Evolutionary conservation across 352 stramenopile species (phyloP), one percentile per base, ranked within the genome.

Genomic region (Globisporangium uncinulatum): DNA sequence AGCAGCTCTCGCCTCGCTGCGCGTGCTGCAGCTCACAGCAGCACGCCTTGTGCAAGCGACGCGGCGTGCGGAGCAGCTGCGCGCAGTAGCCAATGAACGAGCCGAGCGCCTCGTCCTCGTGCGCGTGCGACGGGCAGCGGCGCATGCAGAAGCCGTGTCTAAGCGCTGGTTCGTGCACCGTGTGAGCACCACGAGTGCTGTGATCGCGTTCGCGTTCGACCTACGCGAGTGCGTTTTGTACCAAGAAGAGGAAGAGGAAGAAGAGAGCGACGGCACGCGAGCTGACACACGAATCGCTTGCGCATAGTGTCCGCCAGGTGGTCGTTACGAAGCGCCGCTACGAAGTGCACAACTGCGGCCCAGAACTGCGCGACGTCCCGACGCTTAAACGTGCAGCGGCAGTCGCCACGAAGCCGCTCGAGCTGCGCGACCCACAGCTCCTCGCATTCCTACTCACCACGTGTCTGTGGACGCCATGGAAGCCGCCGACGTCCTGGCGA

Each of bases 121-220:
- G 4, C 67, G 64, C 20, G 59, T 84, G 20, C 62, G 70, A 13
- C 62, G 74, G 1, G 53, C 86, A 10, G 66, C 61, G 7, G 65
- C 86, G 48, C 66, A 82, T 24, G 69, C 76, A 2, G 77, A 90
- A 42, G 73, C 83, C 42, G 56, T 49, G 19, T 86, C 75, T 4
- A 90, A 90, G 65, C 31, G 77, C 1, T 70, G 71, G 56, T 86
- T 87, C 31, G 75, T 88, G 49, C 82, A 84, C 54, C 69, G 70
- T 61, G 79, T 90, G 39, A 86, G 73, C 17, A 88, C 61, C 21
- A 81, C 71, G 13, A 74, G 69, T 6, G 79, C 87, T 53, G 75
- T 75, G 0, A 57, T 71, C 37, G 77, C 75, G 3, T 87, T 84
- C 47, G 49, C 65, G 31, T 76, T 90, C 43, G 61, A 70, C 11